phyloP scores from a whole-genome alignment of 2,329 filamentous ascomycete species.

The Penicillium decumbens region DNA sequence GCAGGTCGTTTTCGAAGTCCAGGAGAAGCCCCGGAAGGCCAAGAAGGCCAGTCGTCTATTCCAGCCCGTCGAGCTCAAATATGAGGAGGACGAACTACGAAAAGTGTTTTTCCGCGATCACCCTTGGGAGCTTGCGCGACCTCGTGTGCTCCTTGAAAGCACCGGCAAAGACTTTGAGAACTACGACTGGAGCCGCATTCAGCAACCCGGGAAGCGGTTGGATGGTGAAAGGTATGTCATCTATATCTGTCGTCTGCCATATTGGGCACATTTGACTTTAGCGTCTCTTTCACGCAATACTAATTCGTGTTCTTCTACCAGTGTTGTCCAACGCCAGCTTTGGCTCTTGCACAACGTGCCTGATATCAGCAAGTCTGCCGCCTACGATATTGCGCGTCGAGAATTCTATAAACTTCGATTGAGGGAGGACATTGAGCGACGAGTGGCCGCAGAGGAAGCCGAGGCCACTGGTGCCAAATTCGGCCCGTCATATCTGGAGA shows the following conservation, averaged over 20 bases:
- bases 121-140: slow-evolving; percentile 92
- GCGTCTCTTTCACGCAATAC: neutral
- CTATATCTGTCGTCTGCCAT: neutral
- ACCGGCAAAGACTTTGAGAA: slow-evolving; percentile 74
- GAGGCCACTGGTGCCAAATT: slow-evolving; percentile 82
- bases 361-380: slow-evolving; percentile 58
- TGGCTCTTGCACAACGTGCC: slow-evolving; percentile 68
- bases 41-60: slow-evolving; percentile 71
- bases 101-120: slow-evolving; percentile 85
- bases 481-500: slow-evolving; percentile 67
- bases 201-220: slow-evolving; percentile 69
- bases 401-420: slow-evolving; percentile 88
- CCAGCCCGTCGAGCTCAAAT: slow-evolving; percentile 70
- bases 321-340: slow-evolving; percentile 86
- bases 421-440: slow-evolving; percentile 72
- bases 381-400: slow-evolving; percentile 81
- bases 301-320: slow-evolving; percentile 35
- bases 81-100: slow-evolving; percentile 78
- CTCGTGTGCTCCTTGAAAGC: slow-evolving; percentile 75
- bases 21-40: slow-evolving; percentile 43
- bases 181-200: slow-evolving; percentile 73
- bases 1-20: slow-evolving; percentile 35
- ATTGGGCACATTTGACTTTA: neutral
- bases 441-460: slow-evolving; percentile 84
- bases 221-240: slow-evolving; percentile 73